These are phyloP conservation scores for Wickerhamomyces subpelliculosus DNA, from an alignment of 805 yeast species.

Conservation along the genomic window DNA sequence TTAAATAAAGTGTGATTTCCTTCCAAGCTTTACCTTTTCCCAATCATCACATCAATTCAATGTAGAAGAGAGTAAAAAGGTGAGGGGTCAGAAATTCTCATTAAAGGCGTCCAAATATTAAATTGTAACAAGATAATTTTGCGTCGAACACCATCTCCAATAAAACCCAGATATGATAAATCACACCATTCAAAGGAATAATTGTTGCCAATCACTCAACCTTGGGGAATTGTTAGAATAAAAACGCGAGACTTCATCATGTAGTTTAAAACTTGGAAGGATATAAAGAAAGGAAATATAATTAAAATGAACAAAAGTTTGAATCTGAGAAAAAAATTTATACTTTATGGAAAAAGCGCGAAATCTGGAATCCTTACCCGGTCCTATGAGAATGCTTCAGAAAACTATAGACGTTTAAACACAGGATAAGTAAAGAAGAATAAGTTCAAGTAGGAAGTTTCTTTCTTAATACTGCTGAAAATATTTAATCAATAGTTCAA, in stretches of 20 bases:
- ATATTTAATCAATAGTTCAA: too few relatives aligned
- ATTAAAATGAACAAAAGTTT: background rate
- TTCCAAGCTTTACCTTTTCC: background rate
- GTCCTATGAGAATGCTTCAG: too few relatives aligned
- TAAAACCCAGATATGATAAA: constrained; percentile 19
- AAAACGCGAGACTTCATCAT: constrained; percentile 27
- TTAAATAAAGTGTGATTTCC: background rate
- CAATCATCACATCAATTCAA: background rate
- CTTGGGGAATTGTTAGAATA: constrained; percentile 19
- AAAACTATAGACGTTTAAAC: too few relatives aligned
- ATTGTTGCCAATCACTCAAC: constrained; percentile 15
- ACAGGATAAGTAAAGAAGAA: too few relatives aligned
- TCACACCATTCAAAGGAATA: constrained; percentile 16
- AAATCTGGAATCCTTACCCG: background rate
- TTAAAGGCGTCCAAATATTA: constrained; percentile 14
- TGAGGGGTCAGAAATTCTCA: constrained; percentile 24
- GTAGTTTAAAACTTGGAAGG: constrained; percentile 28
- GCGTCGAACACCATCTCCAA: constrained; percentile 24
- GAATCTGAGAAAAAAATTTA: constrained; percentile 1
- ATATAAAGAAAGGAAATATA: constrained; percentile 11
- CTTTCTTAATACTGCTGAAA: too few relatives aligned
- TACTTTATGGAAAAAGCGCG: background rate
- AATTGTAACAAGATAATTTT: constrained; percentile 23
- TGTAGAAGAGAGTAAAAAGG: too few relatives aligned
- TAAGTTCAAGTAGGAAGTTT: too few relatives aligned